Conservation (phyloP, 75 land plant genomes). For the Sequoiadendron giganteum region DNA sequence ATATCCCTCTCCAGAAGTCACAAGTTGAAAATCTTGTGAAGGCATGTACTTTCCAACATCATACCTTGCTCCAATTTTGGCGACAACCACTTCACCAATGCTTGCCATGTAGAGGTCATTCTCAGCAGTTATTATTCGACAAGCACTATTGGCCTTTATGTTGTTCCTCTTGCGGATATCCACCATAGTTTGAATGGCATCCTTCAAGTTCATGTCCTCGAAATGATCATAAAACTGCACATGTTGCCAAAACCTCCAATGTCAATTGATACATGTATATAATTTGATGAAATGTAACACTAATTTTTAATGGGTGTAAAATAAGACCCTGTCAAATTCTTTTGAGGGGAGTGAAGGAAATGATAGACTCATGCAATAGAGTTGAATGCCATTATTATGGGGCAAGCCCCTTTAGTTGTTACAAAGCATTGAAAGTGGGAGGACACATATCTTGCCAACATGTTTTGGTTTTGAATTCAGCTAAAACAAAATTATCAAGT, state of each 20-base stretch:
- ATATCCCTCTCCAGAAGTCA: background rate
- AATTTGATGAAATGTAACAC: background rate
- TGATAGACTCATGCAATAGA: too few species aligned
- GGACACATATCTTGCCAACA: too few species aligned
- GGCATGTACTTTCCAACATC: conserved; percentile 14
- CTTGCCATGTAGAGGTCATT: conserved; percentile 37
- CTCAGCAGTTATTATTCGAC: conserved; percentile 30
- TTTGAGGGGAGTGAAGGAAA: too few species aligned
- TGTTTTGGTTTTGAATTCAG: too few species aligned
- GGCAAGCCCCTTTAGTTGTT: too few species aligned
- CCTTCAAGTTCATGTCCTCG: conserved; percentile 30
- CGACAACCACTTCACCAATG: conserved; percentile 31
- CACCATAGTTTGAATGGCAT: conserved; percentile 18
- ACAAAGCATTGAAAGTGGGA: too few species aligned
- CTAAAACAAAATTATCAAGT: too few species aligned
- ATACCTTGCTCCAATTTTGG: conserved; percentile 41
- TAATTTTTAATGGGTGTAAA: background rate
- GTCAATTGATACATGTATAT: background rate
- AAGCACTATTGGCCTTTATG: conserved; percentile 35
- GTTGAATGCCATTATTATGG: too few species aligned
- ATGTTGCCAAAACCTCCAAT: background rate
- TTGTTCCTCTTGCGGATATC: conserved; percentile 30
- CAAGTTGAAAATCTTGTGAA: background rate
- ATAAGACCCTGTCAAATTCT: background rate
- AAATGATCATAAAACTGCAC: conserved; percentile 53